phyloP scores from a whole-genome alignment of 2,329 filamentous ascomycete genomes.

The Diaporthe ilicicola region DNA sequence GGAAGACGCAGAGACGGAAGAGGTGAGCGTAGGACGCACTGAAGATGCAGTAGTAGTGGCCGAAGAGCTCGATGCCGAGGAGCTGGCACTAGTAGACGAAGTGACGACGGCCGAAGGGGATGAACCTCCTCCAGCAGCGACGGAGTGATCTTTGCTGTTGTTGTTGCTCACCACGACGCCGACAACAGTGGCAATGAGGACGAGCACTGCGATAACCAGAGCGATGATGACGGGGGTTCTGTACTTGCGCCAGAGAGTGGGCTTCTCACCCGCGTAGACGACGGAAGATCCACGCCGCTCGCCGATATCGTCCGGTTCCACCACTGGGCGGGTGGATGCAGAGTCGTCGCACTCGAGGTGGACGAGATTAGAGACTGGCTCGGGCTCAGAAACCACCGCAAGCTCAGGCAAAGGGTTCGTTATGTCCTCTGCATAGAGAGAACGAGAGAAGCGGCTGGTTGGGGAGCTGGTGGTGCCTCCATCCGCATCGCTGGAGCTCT shows the following conservation, averaged over 20 bases:
- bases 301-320: conserved; percentile 27
- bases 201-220: background rate
- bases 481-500: background rate
- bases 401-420: conserved; percentile 28
- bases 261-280: conserved; percentile 24
- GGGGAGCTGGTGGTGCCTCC: background rate
- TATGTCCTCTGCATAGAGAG: conserved; percentile 27
- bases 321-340: conserved; percentile 7
- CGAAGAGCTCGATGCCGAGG: background rate
- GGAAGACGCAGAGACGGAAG: background rate
- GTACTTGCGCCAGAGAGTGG: conserved; percentile 20
- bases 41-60: background rate
- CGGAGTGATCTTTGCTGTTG: background rate
- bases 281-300: conserved; percentile 24
- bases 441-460: background rate
- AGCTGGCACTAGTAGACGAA: background rate
- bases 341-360: background rate
- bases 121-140: background rate
- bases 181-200: conserved; percentile 11
- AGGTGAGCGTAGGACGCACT: conserved; percentile 11
- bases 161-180: conserved; percentile 17
- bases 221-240: conserved; percentile 2
- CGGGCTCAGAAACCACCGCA: background rate
- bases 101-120: background rate
- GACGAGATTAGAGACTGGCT: conserved; percentile 7